These are phyloP conservation scores for Paraphoma chrysanthemicola DNA, from an alignment of 2,329 filamentous ascomycete species.

Conservation along the genomic window DNA sequence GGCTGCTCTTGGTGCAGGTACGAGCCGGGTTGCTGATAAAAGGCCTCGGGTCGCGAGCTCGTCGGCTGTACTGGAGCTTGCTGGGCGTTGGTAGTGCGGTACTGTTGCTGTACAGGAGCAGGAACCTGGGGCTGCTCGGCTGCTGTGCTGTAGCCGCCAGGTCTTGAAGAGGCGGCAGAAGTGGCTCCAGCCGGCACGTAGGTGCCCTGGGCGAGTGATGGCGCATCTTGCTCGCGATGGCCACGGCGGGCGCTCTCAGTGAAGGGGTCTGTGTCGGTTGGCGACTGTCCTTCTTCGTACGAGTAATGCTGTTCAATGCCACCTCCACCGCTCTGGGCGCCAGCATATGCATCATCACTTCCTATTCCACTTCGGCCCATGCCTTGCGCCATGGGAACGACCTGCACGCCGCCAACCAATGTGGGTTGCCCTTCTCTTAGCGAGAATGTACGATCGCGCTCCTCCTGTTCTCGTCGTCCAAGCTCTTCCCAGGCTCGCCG, in stretches of 20 bases:
- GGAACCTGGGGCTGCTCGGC: conserved; percentile 29
- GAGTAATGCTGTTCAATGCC: conserved; percentile 54
- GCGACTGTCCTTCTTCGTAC: conserved; percentile 59
- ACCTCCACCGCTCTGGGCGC: conserved; percentile 40
- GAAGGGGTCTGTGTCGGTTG: conserved; percentile 69
- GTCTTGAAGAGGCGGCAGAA: conserved; percentile 24
- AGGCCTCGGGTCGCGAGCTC: conserved; percentile 44
- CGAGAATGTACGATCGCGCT: conserved; percentile 84
- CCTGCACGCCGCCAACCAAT: conserved; percentile 89
- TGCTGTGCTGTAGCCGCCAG: conserved; percentile 20
- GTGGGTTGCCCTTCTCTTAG: conserved; percentile 87
- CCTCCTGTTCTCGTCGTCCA: conserved; percentile 89
- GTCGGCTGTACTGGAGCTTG: conserved; percentile 27
- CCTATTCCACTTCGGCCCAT: conserved; percentile 53
- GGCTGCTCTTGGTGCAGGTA: conserved; percentile 42
- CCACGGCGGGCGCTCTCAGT: conserved; percentile 53
- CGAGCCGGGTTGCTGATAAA: conserved; percentile 47
- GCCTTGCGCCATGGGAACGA: conserved; percentile 87
- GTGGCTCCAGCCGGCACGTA: conserved; percentile 42
- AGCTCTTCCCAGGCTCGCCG: conserved; percentile 97
- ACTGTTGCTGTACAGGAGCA: conserved; percentile 35
- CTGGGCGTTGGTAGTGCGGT: conserved; percentile 27
- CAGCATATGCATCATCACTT: conserved; percentile 40
- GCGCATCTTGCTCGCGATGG: conserved; percentile 40
- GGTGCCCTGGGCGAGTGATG: conserved; percentile 41